These are phyloP conservation scores for Salix brachista DNA, from an alignment of 345 rosid genomes.

Conservation along the genomic window DNA sequence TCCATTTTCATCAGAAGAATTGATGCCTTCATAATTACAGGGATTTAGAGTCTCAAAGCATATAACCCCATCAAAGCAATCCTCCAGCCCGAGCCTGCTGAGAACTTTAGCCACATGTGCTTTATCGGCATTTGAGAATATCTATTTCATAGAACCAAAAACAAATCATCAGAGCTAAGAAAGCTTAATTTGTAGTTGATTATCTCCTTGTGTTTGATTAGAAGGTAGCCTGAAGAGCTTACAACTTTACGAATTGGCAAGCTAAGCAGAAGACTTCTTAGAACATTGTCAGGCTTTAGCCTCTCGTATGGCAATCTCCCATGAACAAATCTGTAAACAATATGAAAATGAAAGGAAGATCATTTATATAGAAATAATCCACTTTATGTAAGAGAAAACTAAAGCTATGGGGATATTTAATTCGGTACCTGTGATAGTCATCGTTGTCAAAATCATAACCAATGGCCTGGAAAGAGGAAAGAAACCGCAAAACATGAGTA, in stretches of 20 bases:
- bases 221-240: neutral
- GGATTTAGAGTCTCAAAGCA: conserved; percentile 86
- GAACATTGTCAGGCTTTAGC: conserved; percentile 20
- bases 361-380: neutral
- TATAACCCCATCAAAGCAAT: conserved; percentile 73
- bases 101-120: conserved; percentile 50
- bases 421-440: conserved; percentile 18
- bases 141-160: conserved; percentile 25
- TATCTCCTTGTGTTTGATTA: neutral
- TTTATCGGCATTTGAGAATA: conserved; percentile 77
- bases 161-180: too few relatives aligned
- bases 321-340: conserved; percentile 17
- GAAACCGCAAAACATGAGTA: neutral
- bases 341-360: neutral
- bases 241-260: conserved; percentile 22
- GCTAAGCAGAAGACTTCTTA: conserved; percentile 18
- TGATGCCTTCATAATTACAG: neutral
- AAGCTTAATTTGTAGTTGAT: neutral
- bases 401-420: neutral
- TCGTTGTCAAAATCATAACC: conserved; percentile 26
- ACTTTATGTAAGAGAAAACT: neutral
- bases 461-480: conserved; percentile 8
- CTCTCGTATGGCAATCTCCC: conserved; percentile 23
- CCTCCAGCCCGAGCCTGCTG: conserved; percentile 55
- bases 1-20: neutral